Evolutionary conservation across 2,329 filamentous ascomycete species (phyloP).

Genomic region (Pseudocercospora macadamiae): DNA sequence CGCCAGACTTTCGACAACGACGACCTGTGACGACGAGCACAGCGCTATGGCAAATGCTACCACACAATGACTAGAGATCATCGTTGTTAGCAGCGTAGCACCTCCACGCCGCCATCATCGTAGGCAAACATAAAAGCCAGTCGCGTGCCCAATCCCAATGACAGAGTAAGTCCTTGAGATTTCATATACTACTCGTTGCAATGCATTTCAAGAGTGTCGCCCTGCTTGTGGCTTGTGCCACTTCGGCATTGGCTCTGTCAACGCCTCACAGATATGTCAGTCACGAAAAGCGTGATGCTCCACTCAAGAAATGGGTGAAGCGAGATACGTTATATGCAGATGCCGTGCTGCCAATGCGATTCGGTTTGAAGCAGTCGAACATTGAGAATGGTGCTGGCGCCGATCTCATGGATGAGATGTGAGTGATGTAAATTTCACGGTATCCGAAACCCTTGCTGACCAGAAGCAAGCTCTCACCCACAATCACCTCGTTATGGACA

Average conservation of each 20-base stretch:
- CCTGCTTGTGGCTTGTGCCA: not conserved
- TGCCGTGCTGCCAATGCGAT: slow-evolving; percentile 33
- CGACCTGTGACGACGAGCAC: no score
- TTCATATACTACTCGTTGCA: not conserved
- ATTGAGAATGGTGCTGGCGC: slow-evolving; percentile 23
- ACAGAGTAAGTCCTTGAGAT: not conserved
- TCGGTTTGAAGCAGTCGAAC: slow-evolving; percentile 28
- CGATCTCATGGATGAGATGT: slow-evolving; percentile 24
- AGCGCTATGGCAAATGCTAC: not conserved
- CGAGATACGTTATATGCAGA: slow-evolving; percentile 35
- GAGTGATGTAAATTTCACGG: not conserved
- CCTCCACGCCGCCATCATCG: not conserved
- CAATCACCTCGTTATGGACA: slow-evolving; percentile 47
- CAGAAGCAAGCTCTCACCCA: slow-evolving; percentile 35
- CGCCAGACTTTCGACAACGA: not conserved
- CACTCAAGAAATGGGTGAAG: slow-evolving; percentile 44
- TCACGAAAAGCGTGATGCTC: slow-evolving; percentile 45
- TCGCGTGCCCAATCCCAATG: not conserved
- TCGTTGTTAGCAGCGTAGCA: not conserved
- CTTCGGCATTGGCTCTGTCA: slow-evolving; percentile 5
- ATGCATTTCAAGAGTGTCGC: slow-evolving; percentile 1
- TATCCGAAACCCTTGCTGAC: not conserved
- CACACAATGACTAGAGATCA: not conserved
- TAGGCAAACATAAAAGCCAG: not conserved
- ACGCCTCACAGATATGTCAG: slow-evolving; percentile 39